phyloP scores from a whole-genome alignment of 495 filamentous ascomycete genomes.

The Penicillium canescens region DNA sequence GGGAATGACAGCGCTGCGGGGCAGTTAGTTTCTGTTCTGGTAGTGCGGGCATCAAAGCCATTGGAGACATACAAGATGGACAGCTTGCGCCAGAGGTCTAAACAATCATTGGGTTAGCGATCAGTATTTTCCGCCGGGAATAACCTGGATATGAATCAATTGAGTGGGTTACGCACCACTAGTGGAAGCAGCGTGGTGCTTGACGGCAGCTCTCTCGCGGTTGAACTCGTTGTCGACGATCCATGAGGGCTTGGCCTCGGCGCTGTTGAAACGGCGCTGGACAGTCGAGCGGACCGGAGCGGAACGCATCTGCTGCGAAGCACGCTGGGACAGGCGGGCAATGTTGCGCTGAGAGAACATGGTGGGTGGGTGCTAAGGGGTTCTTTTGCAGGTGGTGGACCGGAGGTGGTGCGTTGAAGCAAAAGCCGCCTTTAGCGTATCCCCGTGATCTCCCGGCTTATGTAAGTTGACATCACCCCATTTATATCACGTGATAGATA shows the following conservation, averaged over 20 bases:
- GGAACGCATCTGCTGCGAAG: slow-evolving; percentile 53
- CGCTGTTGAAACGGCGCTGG: slow-evolving; percentile 71
- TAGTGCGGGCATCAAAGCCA: not conserved
- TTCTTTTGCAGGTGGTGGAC: slow-evolving; percentile 19
- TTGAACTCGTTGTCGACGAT: slow-evolving; percentile 80
- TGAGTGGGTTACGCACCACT: slow-evolving; percentile 58
- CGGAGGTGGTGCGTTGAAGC: slow-evolving; percentile 34
- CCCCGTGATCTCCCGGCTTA: slow-evolving; percentile 47
- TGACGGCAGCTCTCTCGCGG: slow-evolving; percentile 78
- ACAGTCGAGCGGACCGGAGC: slow-evolving; percentile 57
- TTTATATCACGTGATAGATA: slow-evolving; percentile 30
- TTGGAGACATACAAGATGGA: slow-evolving; percentile 76
- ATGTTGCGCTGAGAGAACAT: slow-evolving; percentile 67
- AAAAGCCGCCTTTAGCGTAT: slow-evolving; percentile 39
- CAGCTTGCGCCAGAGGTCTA: slow-evolving; percentile 92
- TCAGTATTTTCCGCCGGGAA: not conserved
- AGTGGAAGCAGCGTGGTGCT: slow-evolving; percentile 79
- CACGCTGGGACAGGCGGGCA: slow-evolving; percentile 59
- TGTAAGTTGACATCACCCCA: slow-evolving; percentile 44
- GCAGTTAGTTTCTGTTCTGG: slow-evolving; percentile 12
- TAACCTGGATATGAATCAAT: not conserved
- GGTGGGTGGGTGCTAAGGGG: slow-evolving; percentile 24
- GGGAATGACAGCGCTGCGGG: slow-evolving; percentile 64
- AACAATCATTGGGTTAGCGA: slow-evolving; percentile 36
- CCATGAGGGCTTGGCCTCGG: slow-evolving; percentile 48